Evolutionary conservation across 2,329 filamentous ascomycete species (phyloP), one percentile per base, ranked within the genome.

Genomic region (Furcasterigmium sp.): DNA sequence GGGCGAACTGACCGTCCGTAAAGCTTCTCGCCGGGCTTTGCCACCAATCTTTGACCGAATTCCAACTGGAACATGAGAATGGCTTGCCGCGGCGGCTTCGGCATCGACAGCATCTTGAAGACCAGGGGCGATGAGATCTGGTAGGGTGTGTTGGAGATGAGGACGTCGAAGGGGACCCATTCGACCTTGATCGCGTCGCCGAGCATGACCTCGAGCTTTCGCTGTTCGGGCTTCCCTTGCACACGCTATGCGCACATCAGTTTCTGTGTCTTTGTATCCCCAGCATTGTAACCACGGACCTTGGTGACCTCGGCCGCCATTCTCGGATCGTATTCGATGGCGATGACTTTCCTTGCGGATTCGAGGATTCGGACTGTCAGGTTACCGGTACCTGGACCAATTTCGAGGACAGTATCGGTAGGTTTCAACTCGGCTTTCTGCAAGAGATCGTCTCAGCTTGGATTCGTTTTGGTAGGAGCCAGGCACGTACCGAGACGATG

Each of bases 21-120:
- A 10, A 51, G 48, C 42, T 49, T 49, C 42, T 51, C 48, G 8
- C 48, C 48, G 0, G 91, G 88, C 36, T 85, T 84, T 13, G 93
- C 93, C 44, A 94, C 91, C 28, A 97, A 72, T 30, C 91, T 81
- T 63, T 95, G 82, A 15, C 91, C 91, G 57, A 96, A 96, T 68
- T 97, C 91, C 58, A 90, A 82, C 70, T 97, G 91, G 57, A 95
- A 93, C 90, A 95, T 95, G 67, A 97, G 88, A 51, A 97, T 80
- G 54, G 85, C 91, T 47, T 81, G 82, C 26, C 91, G 74, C 0
- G 93, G 93, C 1, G 90, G 84, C 35, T 89, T 89, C 5, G 80
- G 82, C 50, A 91, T 82, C 21, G 87, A 80, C 41, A 97, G 78
- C 37, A 97, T 81, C 65, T 91, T 83, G 75, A 96, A 96, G 41